phyloP scores from a whole-genome alignment of 805 yeast genomes.

The Maudiozyma pseudohumilis region DNA sequence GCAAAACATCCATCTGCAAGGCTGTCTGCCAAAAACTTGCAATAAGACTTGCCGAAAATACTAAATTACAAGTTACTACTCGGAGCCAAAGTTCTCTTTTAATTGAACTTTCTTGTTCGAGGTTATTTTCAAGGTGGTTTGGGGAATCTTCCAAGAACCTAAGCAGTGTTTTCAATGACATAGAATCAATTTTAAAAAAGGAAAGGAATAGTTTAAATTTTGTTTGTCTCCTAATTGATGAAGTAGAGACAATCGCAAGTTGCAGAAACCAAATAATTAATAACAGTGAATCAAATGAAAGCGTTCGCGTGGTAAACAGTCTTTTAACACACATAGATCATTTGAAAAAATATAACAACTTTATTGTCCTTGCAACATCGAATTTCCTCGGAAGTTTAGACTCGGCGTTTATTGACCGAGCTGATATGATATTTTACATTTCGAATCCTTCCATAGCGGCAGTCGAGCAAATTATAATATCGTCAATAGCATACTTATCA shows the following conservation, averaged over 20 bases:
- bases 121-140: constrained; percentile 37
- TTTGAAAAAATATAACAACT: constrained; percentile 29
- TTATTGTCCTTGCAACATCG: constrained; percentile 34
- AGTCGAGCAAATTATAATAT: constrained; percentile 24
- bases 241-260: constrained; percentile 37
- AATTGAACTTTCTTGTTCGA: constrained; percentile 36
- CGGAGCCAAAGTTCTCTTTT: constrained; percentile 22
- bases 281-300: constrained; percentile 35
- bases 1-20: constrained; percentile 36
- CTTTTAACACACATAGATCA: constrained; percentile 35
- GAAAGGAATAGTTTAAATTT: constrained; percentile 12
- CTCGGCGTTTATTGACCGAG: constrained; percentile 37
- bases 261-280: constrained; percentile 30
- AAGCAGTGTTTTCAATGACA: constrained; percentile 29
- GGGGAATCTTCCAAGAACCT: constrained; percentile 39
- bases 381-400: constrained; percentile 33
- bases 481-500: constrained; percentile 22
- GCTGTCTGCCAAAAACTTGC: constrained; percentile 34
- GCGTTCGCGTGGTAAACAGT: constrained; percentile 36
- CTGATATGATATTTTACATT: constrained; percentile 31
- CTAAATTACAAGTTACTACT: constrained; percentile 1
- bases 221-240: constrained; percentile 36
- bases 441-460: constrained; percentile 29
- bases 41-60: constrained; percentile 16
- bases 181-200: constrained; percentile 20